Conservation (phyloP, 805 yeast genomes). For the Komagataella kurtzmanii region DNA sequence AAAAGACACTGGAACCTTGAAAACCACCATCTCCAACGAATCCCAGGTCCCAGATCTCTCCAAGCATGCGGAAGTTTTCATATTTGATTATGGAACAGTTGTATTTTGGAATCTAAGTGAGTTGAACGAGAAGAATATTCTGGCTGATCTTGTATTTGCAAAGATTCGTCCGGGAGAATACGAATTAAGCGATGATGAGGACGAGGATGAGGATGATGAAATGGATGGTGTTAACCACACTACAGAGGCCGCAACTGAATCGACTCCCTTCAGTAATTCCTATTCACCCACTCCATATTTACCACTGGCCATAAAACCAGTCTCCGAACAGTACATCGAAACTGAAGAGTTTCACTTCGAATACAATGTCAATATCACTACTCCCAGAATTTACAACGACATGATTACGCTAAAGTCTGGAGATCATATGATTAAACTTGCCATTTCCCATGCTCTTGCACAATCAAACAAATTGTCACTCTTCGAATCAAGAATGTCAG, state of each 20-base stretch:
- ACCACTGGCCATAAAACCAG: slow-evolving; percentile 53
- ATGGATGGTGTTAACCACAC: slow-evolving; percentile 2
- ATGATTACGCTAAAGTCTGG: slow-evolving; percentile 85
- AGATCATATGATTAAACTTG: slow-evolving; percentile 83
- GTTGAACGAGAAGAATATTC: slow-evolving; percentile 79
- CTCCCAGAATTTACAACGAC: slow-evolving; percentile 77
- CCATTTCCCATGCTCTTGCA: slow-evolving; percentile 93
- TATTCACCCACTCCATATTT: slow-evolving; percentile 4
- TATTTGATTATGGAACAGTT: slow-evolving; percentile 88
- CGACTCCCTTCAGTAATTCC: background rate
- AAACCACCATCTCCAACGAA: slow-evolving; percentile 6
- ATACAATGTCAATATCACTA: slow-evolving; percentile 31
- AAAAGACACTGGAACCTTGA: slow-evolving; percentile 1
- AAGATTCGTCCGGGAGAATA: slow-evolving; percentile 25
- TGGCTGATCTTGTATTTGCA: slow-evolving; percentile 84
- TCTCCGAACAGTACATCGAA: slow-evolving; percentile 82
- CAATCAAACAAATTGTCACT: slow-evolving; percentile 87
- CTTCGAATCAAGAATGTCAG: slow-evolving; percentile 86
- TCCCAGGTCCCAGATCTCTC: slow-evolving; percentile 26
- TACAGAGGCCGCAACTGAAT: background rate
- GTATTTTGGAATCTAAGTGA: slow-evolving; percentile 97
- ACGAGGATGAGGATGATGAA: slow-evolving; percentile 21
- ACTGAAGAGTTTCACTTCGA: slow-evolving; percentile 79
- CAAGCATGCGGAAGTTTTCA: slow-evolving; percentile 77
- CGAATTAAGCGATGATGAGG: slow-evolving; percentile 24